These are phyloP conservation scores for Pseudocercospora ulei DNA, from an alignment of 2,329 filamentous ascomycete species.

Conservation along the genomic window DNA sequence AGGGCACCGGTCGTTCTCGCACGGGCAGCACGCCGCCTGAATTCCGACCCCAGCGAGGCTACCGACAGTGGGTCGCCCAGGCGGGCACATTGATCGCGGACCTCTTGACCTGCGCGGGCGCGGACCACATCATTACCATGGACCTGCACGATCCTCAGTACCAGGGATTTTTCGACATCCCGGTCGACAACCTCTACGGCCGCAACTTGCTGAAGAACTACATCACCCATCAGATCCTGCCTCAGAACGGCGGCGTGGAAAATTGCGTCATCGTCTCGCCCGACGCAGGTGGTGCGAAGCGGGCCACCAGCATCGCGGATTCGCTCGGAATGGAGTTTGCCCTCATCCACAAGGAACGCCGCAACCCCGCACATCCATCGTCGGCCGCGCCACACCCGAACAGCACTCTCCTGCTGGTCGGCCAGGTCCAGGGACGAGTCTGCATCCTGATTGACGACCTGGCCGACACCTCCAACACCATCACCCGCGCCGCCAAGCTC, in stretches of 20 bases:
- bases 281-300: slow-evolving; percentile 91
- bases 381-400: slow-evolving; percentile 14
- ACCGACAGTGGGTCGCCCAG: slow-evolving; percentile 98
- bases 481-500: slow-evolving; percentile 91
- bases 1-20: slow-evolving; percentile 1
- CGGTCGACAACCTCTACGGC: slow-evolving; percentile 93
- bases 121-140: slow-evolving; percentile 96
- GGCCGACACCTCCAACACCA: slow-evolving; percentile 92
- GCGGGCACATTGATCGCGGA: slow-evolving; percentile 91
- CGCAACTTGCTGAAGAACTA: slow-evolving; percentile 60
- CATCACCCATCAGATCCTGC: slow-evolving; percentile 70
- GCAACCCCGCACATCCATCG: slow-evolving; percentile 52
- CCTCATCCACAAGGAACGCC: slow-evolving; percentile 95
- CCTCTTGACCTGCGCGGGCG: slow-evolving; percentile 85
- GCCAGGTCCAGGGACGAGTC: slow-evolving; percentile 67
- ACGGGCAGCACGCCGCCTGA: slow-evolving; percentile 42
- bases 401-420: slow-evolving; percentile 87
- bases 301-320: slow-evolving; percentile 90
- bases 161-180: slow-evolving; percentile 97
- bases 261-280: slow-evolving; percentile 75
- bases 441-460: slow-evolving; percentile 91
- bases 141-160: slow-evolving; percentile 94
- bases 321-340: slow-evolving; percentile 89
- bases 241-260: slow-evolving; percentile 55
- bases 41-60: slow-evolving; percentile 77